Base-by-base conservation (phyloP, 192 early-diverging fungal genomes). In the Coemansia sp. region DNA sequence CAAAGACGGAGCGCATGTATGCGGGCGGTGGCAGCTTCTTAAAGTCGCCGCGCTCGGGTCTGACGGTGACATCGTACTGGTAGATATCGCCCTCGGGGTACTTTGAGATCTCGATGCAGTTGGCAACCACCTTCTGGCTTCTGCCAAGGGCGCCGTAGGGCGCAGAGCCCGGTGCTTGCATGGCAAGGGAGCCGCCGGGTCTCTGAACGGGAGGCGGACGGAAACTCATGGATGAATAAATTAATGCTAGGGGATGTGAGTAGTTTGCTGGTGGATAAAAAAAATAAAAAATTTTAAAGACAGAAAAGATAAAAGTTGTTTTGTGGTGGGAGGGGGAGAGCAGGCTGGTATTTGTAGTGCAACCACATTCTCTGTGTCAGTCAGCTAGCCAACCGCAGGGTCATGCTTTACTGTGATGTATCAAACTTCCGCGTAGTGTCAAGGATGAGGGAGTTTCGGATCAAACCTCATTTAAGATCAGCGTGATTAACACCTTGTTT, bases 51-150 rank as follows among this genome's bases (percentile, higher is more conserved):
- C 38, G 29, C 45, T 65, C 88, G 7, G 94, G 92, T 1, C 73
- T 75, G 29, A 98, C 89, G 0, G 83, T 84, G 12, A 98, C 83
- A 76, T 95, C 93, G 79, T 96, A 98, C 63, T 97, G 96, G 73
- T 91, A 85, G n/a, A 98, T 86, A 5, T 87, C 86, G 0, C 67
- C 79, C 15, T 85, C 70, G 4, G 90, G 88, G 14, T 92, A 85
- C 24, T 83, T 79, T 29, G 70, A 76, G 32, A 98, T 73, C 56
- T 91, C 88, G 67, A 95, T 93, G 67, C 92, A 93, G 77, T 98
- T 98, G 22, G 85, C 79, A 0, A 78, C 49, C 6, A 93, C 86
- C 6, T 56, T 62, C 22, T 82, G 65, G 6, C 46, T 57, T 10
- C 71, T 68, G 20, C 90, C 90, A 10, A 17, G 19, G 2, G 39